Evolutionary conservation across 306 rosid species (phyloP).

Genomic region (Inga oerstediana): DNA sequence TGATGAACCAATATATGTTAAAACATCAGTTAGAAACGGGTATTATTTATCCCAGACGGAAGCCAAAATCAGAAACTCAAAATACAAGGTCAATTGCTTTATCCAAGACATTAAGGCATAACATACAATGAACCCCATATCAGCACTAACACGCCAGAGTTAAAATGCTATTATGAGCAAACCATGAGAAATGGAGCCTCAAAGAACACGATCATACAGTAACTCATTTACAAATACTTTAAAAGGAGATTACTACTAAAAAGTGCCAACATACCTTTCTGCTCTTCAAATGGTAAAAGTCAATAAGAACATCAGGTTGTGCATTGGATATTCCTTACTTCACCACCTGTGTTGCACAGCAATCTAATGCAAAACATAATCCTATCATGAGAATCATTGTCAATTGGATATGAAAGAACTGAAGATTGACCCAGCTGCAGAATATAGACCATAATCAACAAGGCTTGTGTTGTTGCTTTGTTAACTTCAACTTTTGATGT

Average conservation of each 20-base stretch:
- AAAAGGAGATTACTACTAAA: constrained; percentile 23
- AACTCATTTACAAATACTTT: not conserved
- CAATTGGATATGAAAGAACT: constrained; percentile 83
- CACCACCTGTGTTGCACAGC: constrained; percentile 74
- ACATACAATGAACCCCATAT: not conserved
- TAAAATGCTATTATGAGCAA: constrained; percentile 4
- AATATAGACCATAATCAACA: constrained; percentile 83
- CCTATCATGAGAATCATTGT: constrained; percentile 86
- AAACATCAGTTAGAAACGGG: not conserved
- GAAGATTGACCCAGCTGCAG: constrained; percentile 91
- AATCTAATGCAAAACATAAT: constrained; percentile 77
- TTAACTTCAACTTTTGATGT: constrained; percentile 79
- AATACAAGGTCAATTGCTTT: not conserved
- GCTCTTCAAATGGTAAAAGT: constrained; percentile 96
- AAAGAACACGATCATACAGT: constrained; percentile 16
- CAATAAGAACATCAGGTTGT: constrained; percentile 97
- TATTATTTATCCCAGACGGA: not conserved
- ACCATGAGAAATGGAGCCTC: constrained; percentile 14
- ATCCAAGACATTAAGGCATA: constrained; percentile 3
- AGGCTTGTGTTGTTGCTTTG: constrained; percentile 60
- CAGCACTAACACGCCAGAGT: not conserved
- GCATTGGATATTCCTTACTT: constrained; percentile 77
- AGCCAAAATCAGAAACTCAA: not conserved
- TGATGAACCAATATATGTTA: constrained; percentile 12
- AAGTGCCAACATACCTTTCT: constrained; percentile 65